Evolutionary conservation across 805 yeast genomes (phyloP).

Genomic region (Candida krabiensis): DNA sequence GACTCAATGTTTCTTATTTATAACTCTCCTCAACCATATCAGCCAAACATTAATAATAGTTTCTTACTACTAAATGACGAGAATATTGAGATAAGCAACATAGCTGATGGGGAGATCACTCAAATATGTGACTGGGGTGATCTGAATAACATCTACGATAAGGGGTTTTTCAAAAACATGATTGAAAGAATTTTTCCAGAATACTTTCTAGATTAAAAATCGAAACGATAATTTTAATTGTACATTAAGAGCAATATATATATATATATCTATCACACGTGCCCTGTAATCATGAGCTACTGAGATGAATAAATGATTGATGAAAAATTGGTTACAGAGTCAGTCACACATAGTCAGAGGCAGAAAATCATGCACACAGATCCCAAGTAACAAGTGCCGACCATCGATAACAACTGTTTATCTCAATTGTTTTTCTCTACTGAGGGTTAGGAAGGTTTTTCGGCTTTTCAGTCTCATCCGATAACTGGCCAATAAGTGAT

Average conservation of each 20-base stretch:
- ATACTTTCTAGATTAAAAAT: conserved; percentile 2
- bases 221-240: conserved; percentile 4
- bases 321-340: too few relatives aligned
- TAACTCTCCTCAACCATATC: too few relatives aligned
- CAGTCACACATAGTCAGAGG: too few relatives aligned
- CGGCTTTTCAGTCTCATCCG: conserved; percentile 11
- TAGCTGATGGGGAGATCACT: neutral
- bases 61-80: neutral
- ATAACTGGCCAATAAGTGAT: conserved; percentile 31
- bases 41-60: too few relatives aligned
- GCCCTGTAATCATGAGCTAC: too few relatives aligned
- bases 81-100: neutral
- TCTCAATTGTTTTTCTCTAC: too few relatives aligned
- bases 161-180: conserved; percentile 45
- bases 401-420: too few relatives aligned
- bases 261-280: neutral
- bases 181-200: conserved; percentile 34
- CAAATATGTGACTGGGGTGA: conserved; percentile 28
- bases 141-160: conserved; percentile 47
- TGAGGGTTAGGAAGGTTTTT: too few relatives aligned
- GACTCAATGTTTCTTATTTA: neutral
- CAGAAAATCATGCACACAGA: too few relatives aligned
- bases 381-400: too few relatives aligned
- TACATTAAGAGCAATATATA: conserved; percentile 5
- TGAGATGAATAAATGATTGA: too few relatives aligned